Conservation (phyloP, 2,329 filamentous ascomycete species). For the Claviceps africana region DNA sequence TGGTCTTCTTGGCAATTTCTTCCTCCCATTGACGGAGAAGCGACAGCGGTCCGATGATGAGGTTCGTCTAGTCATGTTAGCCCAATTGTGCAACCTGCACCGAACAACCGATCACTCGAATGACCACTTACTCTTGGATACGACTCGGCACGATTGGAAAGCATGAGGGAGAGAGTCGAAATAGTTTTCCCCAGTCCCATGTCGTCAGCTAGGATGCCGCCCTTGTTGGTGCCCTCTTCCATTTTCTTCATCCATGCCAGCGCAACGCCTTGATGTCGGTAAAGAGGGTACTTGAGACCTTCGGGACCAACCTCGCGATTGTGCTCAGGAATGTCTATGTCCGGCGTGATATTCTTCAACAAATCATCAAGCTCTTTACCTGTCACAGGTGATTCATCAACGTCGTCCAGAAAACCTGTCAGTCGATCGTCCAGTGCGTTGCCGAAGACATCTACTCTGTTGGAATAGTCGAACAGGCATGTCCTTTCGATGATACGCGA, state of each 20-base stretch:
- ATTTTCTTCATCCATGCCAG: slow-evolving; percentile 74
- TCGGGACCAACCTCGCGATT: slow-evolving; percentile 55
- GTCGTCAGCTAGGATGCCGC: slow-evolving; percentile 84
- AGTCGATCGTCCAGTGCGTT: slow-evolving; percentile 21
- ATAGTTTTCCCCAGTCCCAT: slow-evolving; percentile 92
- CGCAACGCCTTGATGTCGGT: slow-evolving; percentile 72
- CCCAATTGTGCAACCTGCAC: slow-evolving; percentile 15
- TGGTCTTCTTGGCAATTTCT: slow-evolving; percentile 61
- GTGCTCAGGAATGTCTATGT: slow-evolving; percentile 48
- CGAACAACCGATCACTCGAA: background rate
- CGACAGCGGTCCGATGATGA: slow-evolving; percentile 70
- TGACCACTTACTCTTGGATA: slow-evolving; percentile 19
- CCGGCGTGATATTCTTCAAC: slow-evolving; percentile 58
- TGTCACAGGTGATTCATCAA: slow-evolving; percentile 23
- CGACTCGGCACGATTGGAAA: slow-evolving; percentile 46
- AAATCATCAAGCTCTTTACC: slow-evolving; percentile 56
- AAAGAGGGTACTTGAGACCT: slow-evolving; percentile 53
- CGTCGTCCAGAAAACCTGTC: slow-evolving; percentile 18
- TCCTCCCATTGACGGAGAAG: slow-evolving; percentile 74
- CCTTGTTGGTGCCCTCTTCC: slow-evolving; percentile 62
- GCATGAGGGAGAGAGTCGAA: slow-evolving; percentile 65
- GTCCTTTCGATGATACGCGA: slow-evolving; percentile 24
- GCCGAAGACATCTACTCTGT: slow-evolving; percentile 22
- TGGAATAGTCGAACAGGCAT: slow-evolving; percentile 21
- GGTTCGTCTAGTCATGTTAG: slow-evolving; percentile 49